Percentiles rank a stretch among this genome's conserved stretches.
phyloP scores from a whole-genome alignment of 2,329 filamentous ascomycete genomes.

The Beauveria brongniartii region DNA sequence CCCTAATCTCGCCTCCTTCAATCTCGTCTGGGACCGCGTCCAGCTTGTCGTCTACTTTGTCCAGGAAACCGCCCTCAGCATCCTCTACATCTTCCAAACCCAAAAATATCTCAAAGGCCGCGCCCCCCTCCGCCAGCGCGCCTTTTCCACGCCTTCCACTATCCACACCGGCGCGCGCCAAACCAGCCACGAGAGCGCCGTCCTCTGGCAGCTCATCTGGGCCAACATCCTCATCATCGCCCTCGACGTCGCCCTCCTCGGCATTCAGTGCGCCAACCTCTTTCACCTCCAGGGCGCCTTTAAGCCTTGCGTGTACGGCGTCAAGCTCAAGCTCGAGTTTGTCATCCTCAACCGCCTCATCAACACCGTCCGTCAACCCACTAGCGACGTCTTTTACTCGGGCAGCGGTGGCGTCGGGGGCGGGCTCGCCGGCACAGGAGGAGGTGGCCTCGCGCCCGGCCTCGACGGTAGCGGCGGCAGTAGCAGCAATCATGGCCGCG shows the following conservation, averaged over 20 bases:
- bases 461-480: background rate
- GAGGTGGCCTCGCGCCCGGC: background rate
- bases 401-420: background rate
- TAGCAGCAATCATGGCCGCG: background rate
- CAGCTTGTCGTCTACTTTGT: slow-evolving; percentile 46
- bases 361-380: slow-evolving; percentile 17
- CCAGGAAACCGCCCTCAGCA: slow-evolving; percentile 43
- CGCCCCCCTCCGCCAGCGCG: slow-evolving; percentile 10
- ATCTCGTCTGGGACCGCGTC: slow-evolving; percentile 40
- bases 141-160: slow-evolving; percentile 36
- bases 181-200: slow-evolving; percentile 16
- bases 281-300: slow-evolving; percentile 30
- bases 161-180: slow-evolving; percentile 27
- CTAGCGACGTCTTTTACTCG: slow-evolving; percentile 5
- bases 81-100: slow-evolving; percentile 35
- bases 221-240: slow-evolving; percentile 38
- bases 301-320: slow-evolving; percentile 29
- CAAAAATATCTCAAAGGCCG: slow-evolving; percentile 13
- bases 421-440: background rate
- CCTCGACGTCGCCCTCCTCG: slow-evolving; percentile 35
- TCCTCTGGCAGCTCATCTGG: slow-evolving; percentile 31
- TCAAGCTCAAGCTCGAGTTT: slow-evolving; percentile 33
- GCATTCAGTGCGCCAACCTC: slow-evolving; percentile 28
- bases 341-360: slow-evolving; percentile 32
- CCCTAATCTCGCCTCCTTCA: slow-evolving; percentile 16